Evolutionary conservation across 495 filamentous ascomycete species (phyloP).

Genomic region (Penicillium egyptiacum): DNA sequence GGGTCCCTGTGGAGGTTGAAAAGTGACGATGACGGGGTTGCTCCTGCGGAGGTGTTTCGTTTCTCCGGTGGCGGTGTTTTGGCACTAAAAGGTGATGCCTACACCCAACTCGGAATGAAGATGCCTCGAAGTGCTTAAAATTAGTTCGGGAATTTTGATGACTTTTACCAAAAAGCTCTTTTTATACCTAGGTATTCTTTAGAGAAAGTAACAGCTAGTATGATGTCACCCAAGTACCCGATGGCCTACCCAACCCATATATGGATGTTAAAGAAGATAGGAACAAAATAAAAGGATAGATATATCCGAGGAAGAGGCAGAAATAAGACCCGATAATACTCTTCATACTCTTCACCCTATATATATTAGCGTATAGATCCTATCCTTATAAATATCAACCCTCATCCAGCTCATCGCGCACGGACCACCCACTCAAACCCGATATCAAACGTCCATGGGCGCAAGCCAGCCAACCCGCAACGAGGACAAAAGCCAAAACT

Average conservation of each 20-base stretch:
- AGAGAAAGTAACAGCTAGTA: neutral
- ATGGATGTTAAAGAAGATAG: neutral
- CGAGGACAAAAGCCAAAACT: neutral
- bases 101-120: neutral
- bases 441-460: constrained; percentile 11
- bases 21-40: constrained; percentile 22
- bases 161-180: neutral
- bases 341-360: neutral
- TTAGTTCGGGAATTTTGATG: neutral
- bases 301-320: neutral
- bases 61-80: constrained; percentile 24
- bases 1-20: constrained; percentile 4
- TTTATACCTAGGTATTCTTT: too few species aligned
- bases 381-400: neutral
- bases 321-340: neutral
- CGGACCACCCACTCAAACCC: constrained; percentile 25
- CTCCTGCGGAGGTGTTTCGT: constrained; percentile 27
- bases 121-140: neutral
- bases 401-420: constrained; percentile 18
- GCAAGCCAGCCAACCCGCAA: constrained; percentile 12
- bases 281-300: neutral
- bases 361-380: neutral
- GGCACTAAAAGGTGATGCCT: constrained; percentile 1
- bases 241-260: neutral
- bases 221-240: constrained; percentile 11